Percentiles rank a stretch among this genome's conserved stretches.
These are phyloP conservation scores for Clitoria ternatea DNA, from an alignment of 306 rosid species.

Conservation along the genomic window DNA sequence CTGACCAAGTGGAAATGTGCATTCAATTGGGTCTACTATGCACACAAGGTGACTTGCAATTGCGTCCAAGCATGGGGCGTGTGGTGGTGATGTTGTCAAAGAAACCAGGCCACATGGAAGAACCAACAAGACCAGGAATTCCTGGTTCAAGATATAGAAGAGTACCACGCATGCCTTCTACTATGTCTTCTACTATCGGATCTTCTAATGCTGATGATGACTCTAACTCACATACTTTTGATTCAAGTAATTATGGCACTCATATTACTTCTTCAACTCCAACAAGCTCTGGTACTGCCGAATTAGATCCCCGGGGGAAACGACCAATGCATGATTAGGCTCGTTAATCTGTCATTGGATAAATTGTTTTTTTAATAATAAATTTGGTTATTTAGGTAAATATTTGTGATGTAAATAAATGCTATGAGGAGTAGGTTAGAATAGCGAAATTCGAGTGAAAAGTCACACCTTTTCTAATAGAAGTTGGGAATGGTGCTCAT, in stretches of 20 bases:
- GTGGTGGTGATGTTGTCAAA: constrained; percentile 66
- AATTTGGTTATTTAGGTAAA: background rate
- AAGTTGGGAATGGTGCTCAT: too few species aligned
- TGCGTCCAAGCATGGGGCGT: constrained; percentile 72
- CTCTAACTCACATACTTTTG: constrained; percentile 32
- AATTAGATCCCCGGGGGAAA: constrained; percentile 50
- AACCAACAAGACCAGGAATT: constrained; percentile 67
- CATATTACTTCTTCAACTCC: background rate
- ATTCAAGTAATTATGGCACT: constrained; percentile 35
- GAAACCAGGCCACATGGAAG: constrained; percentile 60
- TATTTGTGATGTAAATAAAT: constrained; percentile 12
- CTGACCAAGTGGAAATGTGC: constrained; percentile 63
- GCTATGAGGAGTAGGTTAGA: background rate
- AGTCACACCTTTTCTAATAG: background rate
- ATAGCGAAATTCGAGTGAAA: background rate
- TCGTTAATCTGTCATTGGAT: background rate
- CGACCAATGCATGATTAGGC: constrained; percentile 44
- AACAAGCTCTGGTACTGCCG: constrained; percentile 25
- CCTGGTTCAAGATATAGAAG: constrained; percentile 65
- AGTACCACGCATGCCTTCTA: constrained; percentile 24
- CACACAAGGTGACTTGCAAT: constrained; percentile 56
- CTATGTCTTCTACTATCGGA: constrained; percentile 10
- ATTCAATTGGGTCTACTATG: constrained; percentile 33
- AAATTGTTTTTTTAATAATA: background rate
- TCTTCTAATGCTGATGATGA: constrained; percentile 38